A percentile compares a stretch with the other conserved stretches of the same genome.
phyloP scores from a whole-genome alignment of 2,329 filamentous ascomycete genomes.

The Neophaeococcomyces aloes region DNA sequence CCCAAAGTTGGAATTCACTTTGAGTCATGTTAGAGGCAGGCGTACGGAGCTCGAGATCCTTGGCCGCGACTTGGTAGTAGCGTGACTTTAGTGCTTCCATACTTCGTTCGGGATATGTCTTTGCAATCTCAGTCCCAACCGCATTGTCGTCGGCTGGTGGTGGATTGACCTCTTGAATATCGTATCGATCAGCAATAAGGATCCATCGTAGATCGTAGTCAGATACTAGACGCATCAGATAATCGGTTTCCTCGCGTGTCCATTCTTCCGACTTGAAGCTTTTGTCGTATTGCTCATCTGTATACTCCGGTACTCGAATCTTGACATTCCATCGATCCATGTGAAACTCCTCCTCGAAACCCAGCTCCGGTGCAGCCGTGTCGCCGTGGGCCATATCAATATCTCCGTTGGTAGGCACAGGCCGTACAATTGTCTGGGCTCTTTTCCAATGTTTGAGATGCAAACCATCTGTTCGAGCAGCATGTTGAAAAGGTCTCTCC shows the following conservation, averaged over 20 bases:
- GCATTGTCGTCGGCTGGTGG: conserved; percentile 31
- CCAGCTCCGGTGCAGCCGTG: conserved; percentile 27
- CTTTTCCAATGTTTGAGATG: conserved; percentile 71
- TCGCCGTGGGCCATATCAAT: conserved; percentile 21
- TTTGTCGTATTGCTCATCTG: conserved; percentile 72
- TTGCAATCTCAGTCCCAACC: conserved; percentile 18
- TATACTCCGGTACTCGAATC: conserved; percentile 69
- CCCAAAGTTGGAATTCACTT: conserved; percentile 70
- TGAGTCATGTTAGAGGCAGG: conserved; percentile 79
- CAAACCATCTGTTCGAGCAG: conserved; percentile 61
- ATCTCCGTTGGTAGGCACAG: conserved; percentile 22
- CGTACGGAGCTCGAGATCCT: conserved; percentile 69
- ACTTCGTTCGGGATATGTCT: conserved; percentile 43
- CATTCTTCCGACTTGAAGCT: conserved; percentile 66
- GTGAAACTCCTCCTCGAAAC: conserved; percentile 38
- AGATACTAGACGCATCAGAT: conserved; percentile 62
- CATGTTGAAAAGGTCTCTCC: conserved; percentile 57
- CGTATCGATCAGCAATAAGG: conserved; percentile 85
- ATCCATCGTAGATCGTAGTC: conserved; percentile 86
- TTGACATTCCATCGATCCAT: conserved; percentile 86
- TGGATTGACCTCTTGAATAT: conserved; percentile 38
- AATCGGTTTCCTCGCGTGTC: conserved; percentile 90
- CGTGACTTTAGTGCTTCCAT: conserved; percentile 87
- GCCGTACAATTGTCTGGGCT: conserved; percentile 33
- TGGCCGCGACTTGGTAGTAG: conserved; percentile 78